A percentile compares a stretch with the other conserved stretches of the same genome.
These are phyloP conservation scores for Zygnema cylindricum DNA, from an alignment of 139 green algal species.

Conservation along the genomic window DNA sequence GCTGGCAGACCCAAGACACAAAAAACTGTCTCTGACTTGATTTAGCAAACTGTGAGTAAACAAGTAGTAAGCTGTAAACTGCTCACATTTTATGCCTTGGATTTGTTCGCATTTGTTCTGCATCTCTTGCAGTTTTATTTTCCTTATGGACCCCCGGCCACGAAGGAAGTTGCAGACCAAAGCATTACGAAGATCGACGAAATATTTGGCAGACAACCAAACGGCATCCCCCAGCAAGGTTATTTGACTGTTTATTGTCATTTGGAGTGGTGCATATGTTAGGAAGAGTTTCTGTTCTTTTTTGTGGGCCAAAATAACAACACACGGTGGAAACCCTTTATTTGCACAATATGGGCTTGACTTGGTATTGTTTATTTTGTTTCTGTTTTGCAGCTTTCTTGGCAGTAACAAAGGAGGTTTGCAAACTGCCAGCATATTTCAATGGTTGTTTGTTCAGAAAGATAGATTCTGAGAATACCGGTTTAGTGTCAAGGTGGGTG, in stretches of 20 bases:
- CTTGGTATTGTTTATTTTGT: too few species aligned
- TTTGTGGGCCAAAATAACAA: too few species aligned
- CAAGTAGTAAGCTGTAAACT: too few species aligned
- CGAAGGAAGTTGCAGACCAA: slow-evolving; percentile 8
- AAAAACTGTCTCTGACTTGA: too few species aligned
- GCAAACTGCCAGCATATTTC: slow-evolving; percentile 82
- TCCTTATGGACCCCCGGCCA: slow-evolving; percentile 15
- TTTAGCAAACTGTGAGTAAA: too few species aligned
- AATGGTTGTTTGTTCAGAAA: slow-evolving; percentile 53
- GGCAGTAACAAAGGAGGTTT: slow-evolving; percentile 74
- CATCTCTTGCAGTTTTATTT: slow-evolving; percentile 57
- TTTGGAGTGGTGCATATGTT: background rate
- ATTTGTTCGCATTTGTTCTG: too few species aligned
- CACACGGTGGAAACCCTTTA: too few species aligned
- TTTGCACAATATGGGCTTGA: too few species aligned
- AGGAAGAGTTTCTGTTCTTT: too few species aligned
- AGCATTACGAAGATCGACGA: slow-evolving; percentile 26
- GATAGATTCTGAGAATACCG: slow-evolving; percentile 43
- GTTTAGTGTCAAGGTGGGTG: slow-evolving; percentile 47
- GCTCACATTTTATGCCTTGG: too few species aligned
- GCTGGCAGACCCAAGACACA: too few species aligned
- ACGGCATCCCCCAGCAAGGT: slow-evolving; percentile 29
- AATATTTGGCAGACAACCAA: slow-evolving; percentile 17
- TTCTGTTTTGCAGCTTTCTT: slow-evolving; percentile 37
- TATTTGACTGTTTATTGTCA: background rate